Conservation (phyloP, 179 eudicot genomes). For the Patellifolia procumbens region DNA sequence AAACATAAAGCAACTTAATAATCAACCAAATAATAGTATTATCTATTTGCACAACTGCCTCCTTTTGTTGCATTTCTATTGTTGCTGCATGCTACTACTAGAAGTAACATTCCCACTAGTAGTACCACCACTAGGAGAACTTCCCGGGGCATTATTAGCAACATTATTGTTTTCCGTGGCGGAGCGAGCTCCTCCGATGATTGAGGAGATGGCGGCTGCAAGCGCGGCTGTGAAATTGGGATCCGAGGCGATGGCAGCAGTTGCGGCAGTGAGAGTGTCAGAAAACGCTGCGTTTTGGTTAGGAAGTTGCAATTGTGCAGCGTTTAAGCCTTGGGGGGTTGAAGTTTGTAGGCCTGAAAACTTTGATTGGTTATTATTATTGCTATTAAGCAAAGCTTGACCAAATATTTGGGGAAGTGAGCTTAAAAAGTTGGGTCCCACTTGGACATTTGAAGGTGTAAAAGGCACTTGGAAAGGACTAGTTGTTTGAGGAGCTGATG, state of each 20-base stretch:
- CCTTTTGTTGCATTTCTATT: constrained; percentile 16
- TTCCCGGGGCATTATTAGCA: constrained; percentile 11
- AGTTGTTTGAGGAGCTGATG: constrained; percentile 22
- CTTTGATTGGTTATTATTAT: constrained; percentile 45
- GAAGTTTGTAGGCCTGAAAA: constrained; percentile 77
- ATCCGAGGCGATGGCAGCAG: constrained; percentile 75
- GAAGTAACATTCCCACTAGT: constrained; percentile 20
- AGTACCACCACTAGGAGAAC: constrained; percentile 22
- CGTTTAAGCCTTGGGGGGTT: constrained; percentile 20
- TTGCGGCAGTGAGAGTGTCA: constrained; percentile 69
- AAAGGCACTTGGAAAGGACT: constrained; percentile 51
- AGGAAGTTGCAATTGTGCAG: constrained; percentile 29
- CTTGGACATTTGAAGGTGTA: constrained; percentile 20
- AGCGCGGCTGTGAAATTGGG: constrained; percentile 87
- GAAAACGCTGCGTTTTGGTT: constrained; percentile 38
- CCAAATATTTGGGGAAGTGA: constrained; percentile 47
- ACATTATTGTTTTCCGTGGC: constrained; percentile 23
- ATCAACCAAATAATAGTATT: background rate
- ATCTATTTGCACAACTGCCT: constrained; percentile 8
- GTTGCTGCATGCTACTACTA: constrained; percentile 40
- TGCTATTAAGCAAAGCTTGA: constrained; percentile 31
- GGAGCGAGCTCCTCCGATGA: constrained; percentile 51
- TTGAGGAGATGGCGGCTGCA: constrained; percentile 74
- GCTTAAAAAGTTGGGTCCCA: constrained; percentile 34
- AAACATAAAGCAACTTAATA: constrained; percentile 16